Base-by-base conservation (phyloP, 2,329 filamentous ascomycete genomes). In the Triangularia verruculosa region DNA sequence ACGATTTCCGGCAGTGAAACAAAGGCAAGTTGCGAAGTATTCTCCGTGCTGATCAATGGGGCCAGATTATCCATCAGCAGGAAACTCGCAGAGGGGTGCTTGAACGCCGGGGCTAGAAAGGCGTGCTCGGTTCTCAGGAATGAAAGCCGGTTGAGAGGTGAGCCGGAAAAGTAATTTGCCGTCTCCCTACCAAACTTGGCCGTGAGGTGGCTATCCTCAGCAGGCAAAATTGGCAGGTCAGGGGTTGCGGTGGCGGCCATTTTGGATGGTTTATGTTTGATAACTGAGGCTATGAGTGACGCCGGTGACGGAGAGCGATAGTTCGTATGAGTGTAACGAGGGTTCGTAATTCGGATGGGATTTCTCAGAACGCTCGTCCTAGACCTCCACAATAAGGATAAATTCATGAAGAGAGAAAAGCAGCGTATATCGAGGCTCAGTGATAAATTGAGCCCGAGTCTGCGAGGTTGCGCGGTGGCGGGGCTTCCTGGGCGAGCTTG, bases 111-210 rank as follows among this genome's bases (percentile, higher is more conserved):
- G 30, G 82, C 82, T 59, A 95, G 83, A 74, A 94, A 95, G n/a
- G 75, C 74, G 69, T 88, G 80, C 75, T 94, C 89, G 53, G 81
- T 78, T 54, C 91, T 88, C 25, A 95, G 81, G 77, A 94, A 95
- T 15, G 89, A 91, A 55, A 93, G 84, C 54, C 91, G 87, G 79
- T 95, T 94, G 63, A 94, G 77, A 6, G 88, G 89, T 61, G 86
- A 89, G 69, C 91, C 89, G 57, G 90, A 87, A 77, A 93, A 95
- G 84, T 95, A 95, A 78, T 94, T 95, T 73, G 89, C 84, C 66
- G 91, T 82, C 77, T 94, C 91, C 69, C 85, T 88, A 76, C 91
- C 91, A 77, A 93, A 94, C 73, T 89, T 91, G 64, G 86, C 82
- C 70, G 87, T 86, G 71, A 95, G 81, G 87, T 92, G 92, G 12